Percentiles rank a stretch among this genome's conserved stretches.
phyloP scores from a whole-genome alignment of 371 early-diverging fungal species.

The Vittaforma corneae region DNA sequence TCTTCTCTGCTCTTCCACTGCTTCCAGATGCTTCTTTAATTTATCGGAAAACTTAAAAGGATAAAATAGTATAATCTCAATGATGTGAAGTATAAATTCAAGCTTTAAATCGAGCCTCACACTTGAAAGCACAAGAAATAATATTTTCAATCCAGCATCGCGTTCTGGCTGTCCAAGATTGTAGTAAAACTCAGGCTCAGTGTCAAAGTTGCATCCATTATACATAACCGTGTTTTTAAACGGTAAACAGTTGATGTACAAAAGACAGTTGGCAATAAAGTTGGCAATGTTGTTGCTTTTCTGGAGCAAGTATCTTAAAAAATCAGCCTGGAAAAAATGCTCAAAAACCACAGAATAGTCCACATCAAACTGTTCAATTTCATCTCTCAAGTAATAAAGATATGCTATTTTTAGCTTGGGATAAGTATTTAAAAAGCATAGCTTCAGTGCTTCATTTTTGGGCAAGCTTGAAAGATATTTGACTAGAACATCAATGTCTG shows the following conservation, averaged over 20 bases:
- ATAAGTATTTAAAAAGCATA: too few species aligned
- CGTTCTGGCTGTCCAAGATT: constrained; percentile 3
- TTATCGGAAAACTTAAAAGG: background rate
- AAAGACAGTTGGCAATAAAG: constrained; percentile 1
- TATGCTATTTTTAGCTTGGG: too few species aligned
- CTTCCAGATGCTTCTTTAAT: background rate
- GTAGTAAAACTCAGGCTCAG: constrained; percentile 12
- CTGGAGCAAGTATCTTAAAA: constrained; percentile 7
- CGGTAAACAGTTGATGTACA: background rate
- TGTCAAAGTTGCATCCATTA: constrained; percentile 16
- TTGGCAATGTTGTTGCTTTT: background rate
- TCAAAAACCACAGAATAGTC: constrained; percentile 18
- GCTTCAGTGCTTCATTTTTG: too few species aligned
- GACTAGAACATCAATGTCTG: too few species aligned
- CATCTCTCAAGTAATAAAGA: too few species aligned
- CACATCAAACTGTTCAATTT: background rate
- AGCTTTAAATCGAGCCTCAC: background rate
- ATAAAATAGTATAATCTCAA: background rate
- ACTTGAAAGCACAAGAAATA: background rate
- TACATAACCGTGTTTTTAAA: constrained; percentile 15
- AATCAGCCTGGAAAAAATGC: constrained; percentile 13
- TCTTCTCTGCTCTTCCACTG: background rate
- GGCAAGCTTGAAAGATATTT: too few species aligned
- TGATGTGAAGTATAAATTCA: background rate
- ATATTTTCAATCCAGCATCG: background rate